These are phyloP conservation scores for Grigorovia humatica DNA, from an alignment of 805 yeast species.

Conservation along the genomic window DNA sequence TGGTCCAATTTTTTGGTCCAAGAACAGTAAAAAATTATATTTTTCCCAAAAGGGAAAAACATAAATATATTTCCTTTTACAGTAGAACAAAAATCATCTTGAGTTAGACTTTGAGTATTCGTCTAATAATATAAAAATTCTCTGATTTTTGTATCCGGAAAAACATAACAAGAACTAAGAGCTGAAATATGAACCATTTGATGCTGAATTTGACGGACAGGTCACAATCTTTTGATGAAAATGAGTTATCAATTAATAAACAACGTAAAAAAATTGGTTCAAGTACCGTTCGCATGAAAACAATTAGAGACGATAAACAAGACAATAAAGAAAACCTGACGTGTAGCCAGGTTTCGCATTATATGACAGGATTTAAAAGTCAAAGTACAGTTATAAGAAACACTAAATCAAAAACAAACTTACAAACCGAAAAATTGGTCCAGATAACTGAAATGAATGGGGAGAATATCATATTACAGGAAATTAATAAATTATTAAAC, in stretches of 20 bases:
- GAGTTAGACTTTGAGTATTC: neutral
- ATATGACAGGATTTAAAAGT: neutral
- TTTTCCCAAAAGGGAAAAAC: constrained; percentile 2
- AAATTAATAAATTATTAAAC: constrained; percentile 21
- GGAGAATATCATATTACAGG: constrained; percentile 10
- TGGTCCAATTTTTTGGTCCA: neutral
- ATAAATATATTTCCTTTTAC: neutral
- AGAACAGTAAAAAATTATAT: neutral
- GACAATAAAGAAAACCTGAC: neutral
- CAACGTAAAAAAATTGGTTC: constrained; percentile 1
- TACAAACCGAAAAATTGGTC: constrained; percentile 12
- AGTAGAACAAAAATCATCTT: neutral
- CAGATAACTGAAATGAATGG: constrained; percentile 10
- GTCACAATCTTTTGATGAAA: constrained; percentile 10
- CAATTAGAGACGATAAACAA: neutral
- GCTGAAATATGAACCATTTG: neutral
- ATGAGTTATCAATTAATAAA: constrained; percentile 5
- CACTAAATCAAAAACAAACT: neutral
- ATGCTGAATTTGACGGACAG: constrained; percentile 5
- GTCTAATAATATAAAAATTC: neutral
- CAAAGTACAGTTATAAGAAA: neutral
- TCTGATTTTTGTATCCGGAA: neutral
- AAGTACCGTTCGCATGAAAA: neutral
- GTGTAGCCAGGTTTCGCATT: neutral
- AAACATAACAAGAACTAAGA: neutral